Conservation (phyloP, 345 rosid genomes). For the Eucalyptus cloeziana region DNA sequence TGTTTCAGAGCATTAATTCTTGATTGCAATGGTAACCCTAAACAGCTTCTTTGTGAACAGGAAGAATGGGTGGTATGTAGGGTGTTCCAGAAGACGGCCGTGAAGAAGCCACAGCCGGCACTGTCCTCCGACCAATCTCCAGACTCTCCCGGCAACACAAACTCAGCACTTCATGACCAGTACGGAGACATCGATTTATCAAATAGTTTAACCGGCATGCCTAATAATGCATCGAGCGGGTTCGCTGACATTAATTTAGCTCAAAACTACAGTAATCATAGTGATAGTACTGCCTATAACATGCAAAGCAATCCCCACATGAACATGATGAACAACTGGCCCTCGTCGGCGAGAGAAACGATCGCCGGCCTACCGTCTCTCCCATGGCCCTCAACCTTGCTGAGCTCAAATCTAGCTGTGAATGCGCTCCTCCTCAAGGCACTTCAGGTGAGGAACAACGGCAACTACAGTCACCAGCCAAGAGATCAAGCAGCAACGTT, state of each 20-base stretch:
- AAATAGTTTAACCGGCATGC: slow-evolving; percentile 17
- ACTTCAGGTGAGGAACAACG: slow-evolving; percentile 37
- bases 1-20: background rate
- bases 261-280: slow-evolving; percentile 7
- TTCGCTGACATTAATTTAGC: background rate
- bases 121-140: slow-evolving; percentile 55
- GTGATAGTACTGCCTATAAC: background rate
- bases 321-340: slow-evolving; percentile 9
- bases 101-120: slow-evolving; percentile 45
- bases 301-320: background rate
- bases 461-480: slow-evolving; percentile 14
- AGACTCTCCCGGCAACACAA: slow-evolving; percentile 73
- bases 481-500: slow-evolving; percentile 5
- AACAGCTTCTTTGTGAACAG: slow-evolving; percentile 11
- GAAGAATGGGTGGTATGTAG: slow-evolving; percentile 96
- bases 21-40: background rate
- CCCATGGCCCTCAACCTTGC: slow-evolving; percentile 52
- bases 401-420: slow-evolving; percentile 54
- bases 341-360: slow-evolving; percentile 10
- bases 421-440: slow-evolving; percentile 84
- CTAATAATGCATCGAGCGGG: slow-evolving; percentile 3
- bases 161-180: slow-evolving; percentile 47
- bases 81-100: slow-evolving; percentile 58
- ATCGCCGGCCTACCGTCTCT: slow-evolving; percentile 12
- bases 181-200: slow-evolving; percentile 66